Evolutionary conservation across 192 early-diverging fungal genomes (phyloP).

Genomic region (Funneliformis mosseae): DNA sequence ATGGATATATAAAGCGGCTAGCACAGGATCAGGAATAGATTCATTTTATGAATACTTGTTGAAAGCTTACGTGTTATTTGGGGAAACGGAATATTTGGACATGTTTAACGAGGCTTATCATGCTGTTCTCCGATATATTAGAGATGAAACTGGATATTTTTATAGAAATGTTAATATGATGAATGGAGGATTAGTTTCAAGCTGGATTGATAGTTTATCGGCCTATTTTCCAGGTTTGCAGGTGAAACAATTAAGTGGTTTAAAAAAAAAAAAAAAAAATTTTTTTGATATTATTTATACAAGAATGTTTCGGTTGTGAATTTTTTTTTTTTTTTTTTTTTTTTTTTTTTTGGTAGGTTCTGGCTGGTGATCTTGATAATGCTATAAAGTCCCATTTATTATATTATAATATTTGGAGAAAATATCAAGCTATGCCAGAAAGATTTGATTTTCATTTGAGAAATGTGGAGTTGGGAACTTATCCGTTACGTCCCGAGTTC

Average conservation of each 20-base stretch:
- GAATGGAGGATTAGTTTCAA: slow-evolving; percentile 61
- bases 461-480: slow-evolving; percentile 65
- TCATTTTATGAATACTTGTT: slow-evolving; percentile 92
- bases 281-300: too few relatives aligned
- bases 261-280: too few relatives aligned
- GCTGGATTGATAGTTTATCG: slow-evolving; percentile 87
- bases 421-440: slow-evolving; percentile 86
- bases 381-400: slow-evolving; percentile 83
- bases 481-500: slow-evolving; percentile 92
- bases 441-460: slow-evolving; percentile 76
- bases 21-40: slow-evolving; percentile 90
- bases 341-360: slow-evolving; percentile 50
- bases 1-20: slow-evolving; percentile 73
- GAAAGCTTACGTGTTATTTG: slow-evolving; percentile 89
- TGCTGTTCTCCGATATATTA: slow-evolving; percentile 63
- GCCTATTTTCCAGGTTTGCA: slow-evolving; percentile 94
- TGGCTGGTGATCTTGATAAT: slow-evolving; percentile 83
- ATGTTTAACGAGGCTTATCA: slow-evolving; percentile 78
- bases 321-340: neutral
- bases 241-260: slow-evolving; percentile 43
- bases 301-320: too few relatives aligned
- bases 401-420: slow-evolving; percentile 86
- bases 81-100: slow-evolving; percentile 71
- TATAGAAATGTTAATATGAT: slow-evolving; percentile 89
- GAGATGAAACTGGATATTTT: slow-evolving; percentile 73